A percentile compares a stretch with the other conserved stretches of the same genome.
Conservation (phyloP, 2,329 filamentous ascomycete genomes). For the Alternaria solani region DNA sequence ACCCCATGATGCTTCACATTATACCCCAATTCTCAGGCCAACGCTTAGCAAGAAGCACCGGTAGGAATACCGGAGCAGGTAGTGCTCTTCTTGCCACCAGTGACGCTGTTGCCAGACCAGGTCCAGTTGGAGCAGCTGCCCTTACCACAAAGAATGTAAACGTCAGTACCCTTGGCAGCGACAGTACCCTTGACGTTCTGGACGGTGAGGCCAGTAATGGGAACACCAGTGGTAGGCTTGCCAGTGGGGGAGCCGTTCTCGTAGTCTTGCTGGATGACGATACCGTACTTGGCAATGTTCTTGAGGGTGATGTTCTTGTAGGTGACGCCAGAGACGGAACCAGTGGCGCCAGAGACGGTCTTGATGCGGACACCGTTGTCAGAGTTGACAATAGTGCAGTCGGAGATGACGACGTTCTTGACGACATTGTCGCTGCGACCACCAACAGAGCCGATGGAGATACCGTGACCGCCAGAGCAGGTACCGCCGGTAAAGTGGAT, state of each 20-base stretch:
- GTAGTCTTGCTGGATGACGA: slow-evolving; percentile 63
- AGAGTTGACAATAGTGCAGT: slow-evolving; percentile 60
- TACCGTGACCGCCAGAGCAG: slow-evolving; percentile 64
- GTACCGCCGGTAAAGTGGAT: slow-evolving; percentile 51
- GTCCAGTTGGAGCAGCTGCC: slow-evolving; percentile 64
- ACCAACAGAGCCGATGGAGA: slow-evolving; percentile 68
- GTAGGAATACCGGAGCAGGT: slow-evolving; percentile 47
- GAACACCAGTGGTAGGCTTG: slow-evolving; percentile 57
- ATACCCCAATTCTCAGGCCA: not conserved
- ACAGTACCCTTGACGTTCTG: slow-evolving; percentile 53
- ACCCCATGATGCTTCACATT: not conserved
- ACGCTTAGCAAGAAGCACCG: slow-evolving; percentile 46
- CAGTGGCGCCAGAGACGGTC: slow-evolving; percentile 61
- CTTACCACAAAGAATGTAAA: slow-evolving; percentile 65
- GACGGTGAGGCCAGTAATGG: slow-evolving; percentile 56
- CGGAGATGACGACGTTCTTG: slow-evolving; percentile 60
- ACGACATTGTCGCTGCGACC: slow-evolving; percentile 65
- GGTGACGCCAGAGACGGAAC: slow-evolving; percentile 58
- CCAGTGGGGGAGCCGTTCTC: slow-evolving; percentile 56
- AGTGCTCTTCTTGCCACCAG: slow-evolving; percentile 49
- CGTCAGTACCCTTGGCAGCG: slow-evolving; percentile 43
- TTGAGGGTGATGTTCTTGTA: slow-evolving; percentile 58
- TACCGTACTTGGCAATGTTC: slow-evolving; percentile 59
- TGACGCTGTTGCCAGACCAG: slow-evolving; percentile 57
- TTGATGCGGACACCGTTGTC: slow-evolving; percentile 68